A percentile compares a stretch with the other conserved stretches of the same genome.
phyloP scores from a whole-genome alignment of 225 moss, liverwort and hornwort genomes.

The Marchantia polymorpha region DNA sequence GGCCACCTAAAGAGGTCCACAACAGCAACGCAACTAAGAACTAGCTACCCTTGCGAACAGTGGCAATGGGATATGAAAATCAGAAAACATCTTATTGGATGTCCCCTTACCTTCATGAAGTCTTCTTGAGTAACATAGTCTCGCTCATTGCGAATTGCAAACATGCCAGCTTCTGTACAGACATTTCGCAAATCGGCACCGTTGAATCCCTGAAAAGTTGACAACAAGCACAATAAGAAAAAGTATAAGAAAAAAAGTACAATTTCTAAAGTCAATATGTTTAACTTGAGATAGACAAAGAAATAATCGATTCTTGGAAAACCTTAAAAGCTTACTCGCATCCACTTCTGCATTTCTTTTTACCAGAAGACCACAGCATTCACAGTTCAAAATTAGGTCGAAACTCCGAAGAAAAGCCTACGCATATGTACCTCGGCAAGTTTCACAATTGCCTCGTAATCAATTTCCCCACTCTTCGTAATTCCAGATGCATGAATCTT shows the following conservation, averaged over 20 bases:
- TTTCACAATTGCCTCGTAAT: constrained; percentile 94
- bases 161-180: constrained; percentile 98
- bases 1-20: not conserved
- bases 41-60: not conserved
- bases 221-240: too few relatives aligned
- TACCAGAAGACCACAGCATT: too few relatives aligned
- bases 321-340: too few relatives aligned
- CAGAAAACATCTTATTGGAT: not conserved
- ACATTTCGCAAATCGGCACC: constrained; percentile 97
- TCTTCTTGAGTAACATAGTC: constrained; percentile 96
- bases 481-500: constrained; percentile 96
- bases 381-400: too few relatives aligned
- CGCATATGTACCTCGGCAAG: constrained; percentile 71
- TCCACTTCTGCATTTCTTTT: too few relatives aligned
- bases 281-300: too few relatives aligned
- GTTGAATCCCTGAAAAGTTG: constrained; percentile 72
- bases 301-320: too few relatives aligned
- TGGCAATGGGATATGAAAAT: not conserved
- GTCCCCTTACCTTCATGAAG: constrained; percentile 81
- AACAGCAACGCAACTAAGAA: not conserved
- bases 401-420: too few relatives aligned
- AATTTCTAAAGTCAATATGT: too few relatives aligned
- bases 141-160: constrained; percentile 89
- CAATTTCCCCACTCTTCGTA: constrained; percentile 91
- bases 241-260: too few relatives aligned